Conservation (phyloP, 2,329 filamentous ascomycete species). For the Ceratocystis destructans region DNA sequence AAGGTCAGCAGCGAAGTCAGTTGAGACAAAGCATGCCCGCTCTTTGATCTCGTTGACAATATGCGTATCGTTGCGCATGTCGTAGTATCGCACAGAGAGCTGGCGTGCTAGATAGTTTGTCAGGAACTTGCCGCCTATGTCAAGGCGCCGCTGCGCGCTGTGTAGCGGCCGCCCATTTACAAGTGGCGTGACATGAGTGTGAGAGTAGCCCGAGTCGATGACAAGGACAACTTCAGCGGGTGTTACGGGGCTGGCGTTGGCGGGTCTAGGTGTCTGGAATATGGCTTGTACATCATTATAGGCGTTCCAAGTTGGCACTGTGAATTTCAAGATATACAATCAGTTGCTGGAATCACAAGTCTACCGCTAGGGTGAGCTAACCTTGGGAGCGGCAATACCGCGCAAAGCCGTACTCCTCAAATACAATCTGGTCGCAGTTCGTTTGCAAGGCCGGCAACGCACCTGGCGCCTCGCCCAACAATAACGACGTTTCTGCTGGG, state of each 20-base stretch:
- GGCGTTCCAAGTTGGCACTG: slow-evolving; percentile 62
- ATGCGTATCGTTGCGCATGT: slow-evolving; percentile 86
- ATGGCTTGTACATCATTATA: slow-evolving; percentile 64
- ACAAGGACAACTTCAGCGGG: slow-evolving; percentile 75
- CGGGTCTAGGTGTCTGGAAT: slow-evolving; percentile 45
- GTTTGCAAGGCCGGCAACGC: slow-evolving; percentile 66
- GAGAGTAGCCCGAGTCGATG: slow-evolving; percentile 83
- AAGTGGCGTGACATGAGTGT: slow-evolving; percentile 79
- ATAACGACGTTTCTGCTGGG: slow-evolving; percentile 64
- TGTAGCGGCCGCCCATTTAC: slow-evolving; percentile 71
- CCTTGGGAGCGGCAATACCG: slow-evolving; percentile 68
- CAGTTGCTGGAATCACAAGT: neutral
- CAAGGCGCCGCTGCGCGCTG: slow-evolving; percentile 66
- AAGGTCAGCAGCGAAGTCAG: slow-evolving; percentile 63
- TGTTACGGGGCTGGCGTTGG: slow-evolving; percentile 28
- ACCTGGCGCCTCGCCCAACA: slow-evolving; percentile 79
- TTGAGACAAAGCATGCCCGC: slow-evolving; percentile 66
- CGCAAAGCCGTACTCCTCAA: slow-evolving; percentile 91
- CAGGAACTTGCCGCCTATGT: slow-evolving; percentile 82
- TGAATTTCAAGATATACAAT: slow-evolving; percentile 4
- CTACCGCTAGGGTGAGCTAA: slow-evolving; percentile 24
- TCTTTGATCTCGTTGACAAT: slow-evolving; percentile 97
- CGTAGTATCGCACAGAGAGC: slow-evolving; percentile 81
- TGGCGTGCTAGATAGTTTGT: slow-evolving; percentile 87
- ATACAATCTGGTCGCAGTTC: slow-evolving; percentile 91